Percentiles rank a stretch among this genome's conserved stretches.
Conservation (phyloP, 768 basidiomycete species). For the Leccinum variicolor region DNA sequence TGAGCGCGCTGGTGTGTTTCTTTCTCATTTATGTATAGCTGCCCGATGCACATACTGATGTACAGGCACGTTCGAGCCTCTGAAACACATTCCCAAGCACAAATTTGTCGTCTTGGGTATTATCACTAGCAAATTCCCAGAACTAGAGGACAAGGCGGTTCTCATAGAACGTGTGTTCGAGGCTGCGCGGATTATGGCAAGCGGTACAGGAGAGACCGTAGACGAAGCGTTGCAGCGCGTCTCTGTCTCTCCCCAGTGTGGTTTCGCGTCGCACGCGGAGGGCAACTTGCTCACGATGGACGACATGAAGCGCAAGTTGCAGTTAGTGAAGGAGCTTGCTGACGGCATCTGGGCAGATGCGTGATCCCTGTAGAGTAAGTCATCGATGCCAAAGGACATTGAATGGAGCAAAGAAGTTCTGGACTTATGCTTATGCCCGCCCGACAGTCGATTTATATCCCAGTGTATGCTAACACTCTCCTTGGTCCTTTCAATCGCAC, state of each 20-base stretch:
- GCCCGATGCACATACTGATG: not conserved
- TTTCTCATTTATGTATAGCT: not conserved
- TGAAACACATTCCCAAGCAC: constrained; percentile 30
- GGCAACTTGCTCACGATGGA: not conserved
- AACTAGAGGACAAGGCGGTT: constrained; percentile 37
- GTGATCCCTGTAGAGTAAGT: not conserved
- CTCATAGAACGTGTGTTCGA: not conserved
- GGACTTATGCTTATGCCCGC: not conserved
- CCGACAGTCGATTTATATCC: not conserved
- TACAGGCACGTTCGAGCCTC: constrained; percentile 32
- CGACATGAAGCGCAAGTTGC: not conserved
- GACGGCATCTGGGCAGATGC: not conserved
- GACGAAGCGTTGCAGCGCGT: not conserved
- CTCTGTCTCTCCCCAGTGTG: not conserved
- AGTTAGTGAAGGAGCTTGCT: not conserved
- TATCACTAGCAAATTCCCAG: constrained; percentile 41
- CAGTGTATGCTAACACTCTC: too few species aligned
- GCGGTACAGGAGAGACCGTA: not conserved
- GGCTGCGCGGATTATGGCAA: not conserved
- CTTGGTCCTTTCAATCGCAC: too few species aligned
- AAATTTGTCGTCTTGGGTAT: constrained; percentile 42
- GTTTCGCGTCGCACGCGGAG: not conserved
- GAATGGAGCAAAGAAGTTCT: not conserved
- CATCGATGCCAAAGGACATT: not conserved
- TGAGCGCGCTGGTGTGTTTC: constrained; percentile 38